Percentiles rank a stretch among this genome's conserved stretches.
phyloP scores from a whole-genome alignment of 176 grass and related monocot genomes.

The Eragrostis nindensis region DNA sequence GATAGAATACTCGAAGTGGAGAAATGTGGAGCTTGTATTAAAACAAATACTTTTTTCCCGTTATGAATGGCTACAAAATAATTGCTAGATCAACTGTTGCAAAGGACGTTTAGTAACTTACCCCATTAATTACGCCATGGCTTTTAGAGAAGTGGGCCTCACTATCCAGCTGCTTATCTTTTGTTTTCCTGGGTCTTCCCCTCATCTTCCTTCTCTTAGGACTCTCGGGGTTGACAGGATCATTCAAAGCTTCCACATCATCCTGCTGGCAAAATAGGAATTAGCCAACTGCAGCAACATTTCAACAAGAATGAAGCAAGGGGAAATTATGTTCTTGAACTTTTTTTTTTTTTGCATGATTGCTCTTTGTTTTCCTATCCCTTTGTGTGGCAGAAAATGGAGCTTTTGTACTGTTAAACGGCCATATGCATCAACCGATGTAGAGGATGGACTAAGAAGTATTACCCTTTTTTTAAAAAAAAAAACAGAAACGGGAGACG shows the following conservation, averaged over 20 bases:
- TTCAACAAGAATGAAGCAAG: neutral
- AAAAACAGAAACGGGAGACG: no score
- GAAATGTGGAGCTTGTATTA: neutral
- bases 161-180: neutral
- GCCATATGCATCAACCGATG: no score
- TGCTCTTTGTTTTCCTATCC: no score
- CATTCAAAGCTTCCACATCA: neutral
- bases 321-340: neutral
- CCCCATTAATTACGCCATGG: neutral
- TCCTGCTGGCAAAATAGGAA: neutral
- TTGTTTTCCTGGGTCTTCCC: neutral
- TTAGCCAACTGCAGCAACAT: neutral
- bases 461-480: no score
- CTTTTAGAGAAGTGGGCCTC: neutral
- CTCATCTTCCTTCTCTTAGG: neutral
- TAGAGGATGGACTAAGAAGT: no score
- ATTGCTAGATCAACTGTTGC: no score
- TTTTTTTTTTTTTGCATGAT: no score
- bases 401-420: no score
- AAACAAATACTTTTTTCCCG: no score
- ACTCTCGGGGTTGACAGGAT: neutral
- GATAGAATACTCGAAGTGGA: neutral
- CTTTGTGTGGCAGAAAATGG: no score
- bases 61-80: no score
- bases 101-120: neutral